Evolutionary conservation across 1,139 yeast species (phyloP), one percentile per base, ranked within the genome.

Genomic region (Scheffersomyces illinoinensis): DNA sequence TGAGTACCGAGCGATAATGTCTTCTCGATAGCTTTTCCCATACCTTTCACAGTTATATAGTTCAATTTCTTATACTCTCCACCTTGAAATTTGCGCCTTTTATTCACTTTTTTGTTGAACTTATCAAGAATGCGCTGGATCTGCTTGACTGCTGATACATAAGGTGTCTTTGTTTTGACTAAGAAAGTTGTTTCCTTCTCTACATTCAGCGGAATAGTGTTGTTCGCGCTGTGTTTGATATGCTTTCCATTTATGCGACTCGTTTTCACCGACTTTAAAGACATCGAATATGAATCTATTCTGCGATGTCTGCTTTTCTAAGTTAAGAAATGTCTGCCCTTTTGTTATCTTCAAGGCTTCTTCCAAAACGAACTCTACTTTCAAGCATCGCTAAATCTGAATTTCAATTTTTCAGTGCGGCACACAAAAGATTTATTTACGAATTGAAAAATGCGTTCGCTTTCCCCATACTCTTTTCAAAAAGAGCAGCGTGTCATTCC

Each of bases 1-100:
- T 82, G 78, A 33, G 85, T 68, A 0, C 84, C 91, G 0, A 88
- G 62, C 14, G 84, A 73, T 12, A 87, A 61, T 0, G 88, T 82
- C 66, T 83, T 87, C 54, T 79, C 84, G 5, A 87, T 83, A 6
- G 90, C 82, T 56, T 80, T 82, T 1, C 93, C 93, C 91, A 89
- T 88, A 0, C 92, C 95, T 61, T 85, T 76, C 2, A 89, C 81
- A 0, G 82, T 76, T 18, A 89, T 74, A 66, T 76, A 83, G 51
- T 77, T 71, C 1, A 77, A 75, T 47, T 77, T 73, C 57, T 75
- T 77, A 63, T 72, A 78, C 47, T 76, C 76, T 2, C 79, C 79
- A 50, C 73, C 71, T 57, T 80, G 79, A 58, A 75, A 78, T 61
- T 77, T 79, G 24, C 70, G 69, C 46, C 70, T 69, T 8, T 74